phyloP scores from a whole-genome alignment of 257 asterid species.

The Capsicum rhomboideum region DNA sequence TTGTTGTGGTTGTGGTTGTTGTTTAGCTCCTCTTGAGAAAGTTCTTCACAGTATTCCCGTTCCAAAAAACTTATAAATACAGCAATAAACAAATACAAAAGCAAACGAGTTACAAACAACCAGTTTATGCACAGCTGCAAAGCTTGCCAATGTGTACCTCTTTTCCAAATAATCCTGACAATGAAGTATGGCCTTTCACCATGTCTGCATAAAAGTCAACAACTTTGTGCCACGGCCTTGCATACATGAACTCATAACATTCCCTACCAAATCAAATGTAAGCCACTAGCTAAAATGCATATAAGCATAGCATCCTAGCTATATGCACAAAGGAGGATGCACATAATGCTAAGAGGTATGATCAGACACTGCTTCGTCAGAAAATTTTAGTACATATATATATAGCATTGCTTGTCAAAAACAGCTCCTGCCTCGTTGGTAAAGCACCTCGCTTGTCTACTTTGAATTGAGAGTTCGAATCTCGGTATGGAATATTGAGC shows the following conservation, averaged over 20 bases:
- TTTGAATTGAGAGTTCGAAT: background rate
- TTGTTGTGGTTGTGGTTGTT: background rate
- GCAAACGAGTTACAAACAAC: background rate
- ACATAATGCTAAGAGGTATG: background rate
- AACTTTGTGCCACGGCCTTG: constrained; percentile 68
- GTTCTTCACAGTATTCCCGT: background rate
- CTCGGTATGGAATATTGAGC: background rate
- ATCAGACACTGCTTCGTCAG: background rate
- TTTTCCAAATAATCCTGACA: constrained; percentile 46
- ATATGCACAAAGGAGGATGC: background rate
- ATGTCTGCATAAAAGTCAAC: constrained; percentile 55
- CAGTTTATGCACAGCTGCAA: background rate
- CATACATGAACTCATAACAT: constrained; percentile 73
- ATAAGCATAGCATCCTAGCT: background rate
- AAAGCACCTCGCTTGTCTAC: background rate
- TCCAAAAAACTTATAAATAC: background rate
- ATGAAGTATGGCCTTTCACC: constrained; percentile 52
- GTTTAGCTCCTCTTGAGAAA: background rate
- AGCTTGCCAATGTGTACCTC: constrained; percentile 36
- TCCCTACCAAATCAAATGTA: constrained; percentile 48
- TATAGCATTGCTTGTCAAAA: background rate
- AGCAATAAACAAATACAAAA: background rate
- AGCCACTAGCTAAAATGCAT: background rate
- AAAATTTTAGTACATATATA: background rate
- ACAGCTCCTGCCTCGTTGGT: background rate